These are phyloP conservation scores for Filobasidium uniguttulatum DNA, from an alignment of 1,284 basidiomycete species.

Conservation along the genomic window DNA sequence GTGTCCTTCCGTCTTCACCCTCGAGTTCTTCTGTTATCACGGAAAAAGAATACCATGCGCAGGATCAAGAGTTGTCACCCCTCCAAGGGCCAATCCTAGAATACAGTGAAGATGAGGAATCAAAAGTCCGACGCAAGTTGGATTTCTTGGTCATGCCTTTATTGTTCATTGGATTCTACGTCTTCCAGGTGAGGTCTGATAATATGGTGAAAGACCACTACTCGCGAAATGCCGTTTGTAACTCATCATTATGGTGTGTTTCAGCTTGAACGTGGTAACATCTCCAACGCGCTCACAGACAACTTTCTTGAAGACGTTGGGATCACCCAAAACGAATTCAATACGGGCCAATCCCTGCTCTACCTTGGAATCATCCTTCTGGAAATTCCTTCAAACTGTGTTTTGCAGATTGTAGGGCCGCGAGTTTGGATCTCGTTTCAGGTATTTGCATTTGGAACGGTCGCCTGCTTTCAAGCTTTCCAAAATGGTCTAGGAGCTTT, in stretches of 20 bases:
- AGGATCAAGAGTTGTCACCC: no score
- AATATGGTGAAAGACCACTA: no score
- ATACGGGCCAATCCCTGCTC: constrained; percentile 21
- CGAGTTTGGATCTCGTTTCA: constrained; percentile 23
- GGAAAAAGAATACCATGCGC: no score
- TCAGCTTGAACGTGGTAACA: constrained; percentile 29
- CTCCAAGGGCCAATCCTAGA: no score
- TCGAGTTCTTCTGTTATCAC: no score
- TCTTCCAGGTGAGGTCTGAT: constrained; percentile 19
- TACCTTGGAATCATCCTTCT: constrained; percentile 28
- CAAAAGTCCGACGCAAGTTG: constrained; percentile 14
- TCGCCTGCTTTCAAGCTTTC: constrained; percentile 20
- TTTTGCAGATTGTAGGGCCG: constrained; percentile 20
- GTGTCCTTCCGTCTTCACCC: no score
- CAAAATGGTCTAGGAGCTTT: constrained; percentile 17
- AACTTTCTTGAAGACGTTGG: constrained; percentile 32
- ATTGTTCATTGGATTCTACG: constrained; percentile 27
- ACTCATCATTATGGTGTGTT: no score
- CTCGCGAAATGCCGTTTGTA: no score
- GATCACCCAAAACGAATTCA: constrained; percentile 31
- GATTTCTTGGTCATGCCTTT: constrained; percentile 23
- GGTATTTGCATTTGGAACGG: constrained; percentile 20
- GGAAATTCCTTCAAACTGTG: constrained; percentile 26
- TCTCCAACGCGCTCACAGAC: constrained; percentile 28
- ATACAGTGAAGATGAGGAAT: constrained; percentile 10